Evolutionary conservation across 139 green algal species (phyloP).

Genomic region (Chlamydomonas urium): DNA sequence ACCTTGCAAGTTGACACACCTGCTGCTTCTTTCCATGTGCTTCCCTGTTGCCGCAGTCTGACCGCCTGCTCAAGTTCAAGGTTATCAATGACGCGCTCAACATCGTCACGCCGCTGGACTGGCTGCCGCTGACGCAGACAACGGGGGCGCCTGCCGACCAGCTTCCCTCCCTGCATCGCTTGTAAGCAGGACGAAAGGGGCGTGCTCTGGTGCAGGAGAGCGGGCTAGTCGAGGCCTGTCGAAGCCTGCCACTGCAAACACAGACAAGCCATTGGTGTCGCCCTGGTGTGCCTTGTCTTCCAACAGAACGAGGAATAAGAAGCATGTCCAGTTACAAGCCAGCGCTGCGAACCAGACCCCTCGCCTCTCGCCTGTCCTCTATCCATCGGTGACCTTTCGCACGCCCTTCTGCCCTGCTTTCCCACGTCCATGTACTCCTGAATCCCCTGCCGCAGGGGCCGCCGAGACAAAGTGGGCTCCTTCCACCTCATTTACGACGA

Average conservation of each 20-base stretch:
- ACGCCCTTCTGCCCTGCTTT: background rate
- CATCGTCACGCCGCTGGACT: slow-evolving; percentile 30
- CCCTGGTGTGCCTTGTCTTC: no score
- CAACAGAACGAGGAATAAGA: no score
- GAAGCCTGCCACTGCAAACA: no score
- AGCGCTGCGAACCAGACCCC: background rate
- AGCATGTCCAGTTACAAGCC: no score
- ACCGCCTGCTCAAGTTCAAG: slow-evolving; percentile 57
- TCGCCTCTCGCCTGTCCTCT: background rate
- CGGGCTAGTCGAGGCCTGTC: no score
- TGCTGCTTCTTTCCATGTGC: background rate
- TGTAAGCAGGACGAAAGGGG: no score
- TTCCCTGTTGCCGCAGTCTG: slow-evolving; percentile 28
- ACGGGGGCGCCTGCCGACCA: background rate
- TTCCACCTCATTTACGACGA: slow-evolving; percentile 47
- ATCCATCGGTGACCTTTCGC: background rate
- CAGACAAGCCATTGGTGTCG: no score
- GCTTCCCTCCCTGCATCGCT: background rate
- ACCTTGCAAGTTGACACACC: no score
- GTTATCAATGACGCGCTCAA: slow-evolving; percentile 55
- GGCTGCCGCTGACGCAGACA: slow-evolving; percentile 1
- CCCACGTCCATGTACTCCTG: background rate
- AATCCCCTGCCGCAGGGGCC: slow-evolving; percentile 15
- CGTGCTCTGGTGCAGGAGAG: no score
- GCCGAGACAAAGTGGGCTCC: slow-evolving; percentile 25